Percentiles rank a stretch among this genome's conserved stretches.
phyloP scores from a whole-genome alignment of 257 asterid genomes.

The Parsonsia alboflavescens region DNA sequence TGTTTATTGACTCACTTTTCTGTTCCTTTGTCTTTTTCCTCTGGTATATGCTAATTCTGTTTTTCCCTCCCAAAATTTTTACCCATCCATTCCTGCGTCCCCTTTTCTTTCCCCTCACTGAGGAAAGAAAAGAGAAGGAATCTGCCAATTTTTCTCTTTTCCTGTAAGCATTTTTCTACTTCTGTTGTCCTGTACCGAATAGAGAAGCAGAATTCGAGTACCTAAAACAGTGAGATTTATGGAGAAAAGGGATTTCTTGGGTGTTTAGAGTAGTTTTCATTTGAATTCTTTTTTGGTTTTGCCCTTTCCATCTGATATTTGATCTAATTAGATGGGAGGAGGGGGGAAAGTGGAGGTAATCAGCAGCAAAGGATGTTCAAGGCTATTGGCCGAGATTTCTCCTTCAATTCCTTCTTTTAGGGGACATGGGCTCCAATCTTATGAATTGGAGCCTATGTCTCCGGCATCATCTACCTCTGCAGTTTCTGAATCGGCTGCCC shows the following conservation, averaged over 20 bases:
- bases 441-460: slow-evolving; percentile 49
- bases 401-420: slow-evolving; percentile 49
- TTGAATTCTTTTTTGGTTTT: slow-evolving; percentile 4
- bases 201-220: too few species aligned
- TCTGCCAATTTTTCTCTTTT: not conserved
- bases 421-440: slow-evolving; percentile 39
- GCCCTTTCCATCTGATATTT: slow-evolving; percentile 21
- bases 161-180: not conserved
- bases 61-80: slow-evolving; percentile 28
- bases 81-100: not conserved
- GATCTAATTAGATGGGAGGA: slow-evolving; percentile 33
- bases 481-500: slow-evolving; percentile 38
- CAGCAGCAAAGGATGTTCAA: slow-evolving; percentile 78
- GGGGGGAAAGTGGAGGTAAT: slow-evolving; percentile 70
- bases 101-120: not conserved
- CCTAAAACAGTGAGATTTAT: not conserved
- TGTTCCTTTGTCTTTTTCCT: slow-evolving; percentile 16
- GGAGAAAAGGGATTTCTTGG: not conserved
- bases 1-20: slow-evolving; percentile 22
- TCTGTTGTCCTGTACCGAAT: not conserved
- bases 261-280: not conserved
- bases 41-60: slow-evolving; percentile 24
- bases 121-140: not conserved
- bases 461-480: slow-evolving; percentile 46
- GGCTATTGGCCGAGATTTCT: slow-evolving; percentile 57